Base-by-base conservation (phyloP, 768 basidiomycete genomes). In the Chalciporus sphaerocephalus region DNA sequence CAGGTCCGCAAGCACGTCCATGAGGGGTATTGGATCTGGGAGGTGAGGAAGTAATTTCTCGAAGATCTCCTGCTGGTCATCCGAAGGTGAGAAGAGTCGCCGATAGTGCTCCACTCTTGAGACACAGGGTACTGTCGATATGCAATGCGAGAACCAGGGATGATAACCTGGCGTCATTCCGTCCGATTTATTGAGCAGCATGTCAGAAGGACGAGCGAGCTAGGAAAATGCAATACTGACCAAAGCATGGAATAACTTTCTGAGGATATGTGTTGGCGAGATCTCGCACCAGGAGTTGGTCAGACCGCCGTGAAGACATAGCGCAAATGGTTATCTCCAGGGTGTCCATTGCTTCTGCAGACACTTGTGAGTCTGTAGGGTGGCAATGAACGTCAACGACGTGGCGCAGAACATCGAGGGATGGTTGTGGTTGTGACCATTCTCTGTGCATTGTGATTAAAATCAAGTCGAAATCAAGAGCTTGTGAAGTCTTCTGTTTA, bases 311-410 rank as follows among this genome's bases (percentile, higher is more conserved):
- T 0, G 80, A 79, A 15, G 87, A 79, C 91, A 94, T 93, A n/a
- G 88, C 85, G 50, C 87, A 89, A 32, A 96, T 72, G 0, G 77
- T 83, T 40, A 91, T 81, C 3, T 69, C 62, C 4, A 87, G 75
- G 10, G 66, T 56, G 20, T 78, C 69, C 67, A 88, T 80, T 5
- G 74, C 73, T 18, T 70, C 65, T 4, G 65, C 42, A 7, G 68
- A 55, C 30, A 83, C 74, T 1, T 62, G 65, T 9, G 85, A 77
- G 64, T 95, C 93, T 4, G 89, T 92, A 3, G 94, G 92, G 67
- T 97, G 94, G 65, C 90, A 94, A 54, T 97, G 94, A 0, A 84
- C 88, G 60, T 96, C 94, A 43, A 83, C 75, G 46, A 97, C 69
- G 55, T 89, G 89, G 17, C 65, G 68, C 16, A 89, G 69, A 36